Percentiles rank a stretch among this genome's conserved stretches.
Evolutionary conservation across 2,329 filamentous ascomycete species (phyloP).

Genomic region (Fusarium sp.): DNA sequence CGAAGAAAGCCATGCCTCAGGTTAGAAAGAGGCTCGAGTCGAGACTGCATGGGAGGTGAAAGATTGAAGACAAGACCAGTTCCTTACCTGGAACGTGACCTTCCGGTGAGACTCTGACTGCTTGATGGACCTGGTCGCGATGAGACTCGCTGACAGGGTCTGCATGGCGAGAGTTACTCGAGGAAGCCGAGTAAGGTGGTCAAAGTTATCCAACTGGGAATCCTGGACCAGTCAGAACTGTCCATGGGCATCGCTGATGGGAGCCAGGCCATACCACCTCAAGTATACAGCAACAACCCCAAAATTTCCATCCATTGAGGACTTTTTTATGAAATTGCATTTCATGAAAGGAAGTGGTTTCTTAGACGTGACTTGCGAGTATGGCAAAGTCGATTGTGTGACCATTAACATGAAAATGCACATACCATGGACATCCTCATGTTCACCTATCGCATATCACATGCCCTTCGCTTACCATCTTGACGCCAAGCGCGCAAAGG

Average conservation of each 20-base stretch:
- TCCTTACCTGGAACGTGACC: neutral
- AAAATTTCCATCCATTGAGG: neutral
- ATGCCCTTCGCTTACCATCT: slow-evolving; percentile 1
- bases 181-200: neutral
- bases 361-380: neutral
- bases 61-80: neutral
- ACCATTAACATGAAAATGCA: neutral
- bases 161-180: neutral
- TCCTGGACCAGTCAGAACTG: neutral
- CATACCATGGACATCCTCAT: neutral
- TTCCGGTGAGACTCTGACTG: neutral
- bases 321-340: neutral
- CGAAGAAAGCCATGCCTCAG: neutral
- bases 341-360: neutral
- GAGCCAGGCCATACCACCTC: neutral
- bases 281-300: neutral
- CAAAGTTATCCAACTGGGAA: neutral
- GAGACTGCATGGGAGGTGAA: neutral
- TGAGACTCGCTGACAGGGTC: neutral
- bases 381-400: neutral
- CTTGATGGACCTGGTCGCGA: neutral
- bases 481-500: neutral
- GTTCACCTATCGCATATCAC: slow-evolving; percentile 3
- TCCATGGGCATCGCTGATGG: neutral
- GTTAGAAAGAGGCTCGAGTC: neutral